These are phyloP conservation scores for Cryphonectria radicalis DNA, from an alignment of 2,329 filamentous ascomycete species.

Conservation along the genomic window DNA sequence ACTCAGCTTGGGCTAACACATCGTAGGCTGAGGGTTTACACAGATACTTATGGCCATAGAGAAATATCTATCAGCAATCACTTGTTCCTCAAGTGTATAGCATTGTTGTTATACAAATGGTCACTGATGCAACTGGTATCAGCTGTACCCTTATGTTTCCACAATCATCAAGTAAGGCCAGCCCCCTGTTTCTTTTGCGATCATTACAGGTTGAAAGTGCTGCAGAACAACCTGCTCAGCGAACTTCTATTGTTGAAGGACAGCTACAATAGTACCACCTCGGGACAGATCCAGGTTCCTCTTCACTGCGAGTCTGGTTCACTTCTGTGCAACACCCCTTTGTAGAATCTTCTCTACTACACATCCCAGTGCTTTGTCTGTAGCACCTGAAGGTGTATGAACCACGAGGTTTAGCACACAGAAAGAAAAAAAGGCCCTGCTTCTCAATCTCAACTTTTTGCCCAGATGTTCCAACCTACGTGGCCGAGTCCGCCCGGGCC, in stretches of 20 bases:
- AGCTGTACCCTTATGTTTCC: not conserved
- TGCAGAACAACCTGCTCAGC: not conserved
- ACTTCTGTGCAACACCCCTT: not conserved
- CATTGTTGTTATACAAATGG: not conserved
- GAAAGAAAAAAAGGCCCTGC: not conserved
- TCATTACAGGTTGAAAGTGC: not conserved
- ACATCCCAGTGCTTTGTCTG: not conserved
- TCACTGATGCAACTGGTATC: not conserved
- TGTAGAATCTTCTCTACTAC: not conserved
- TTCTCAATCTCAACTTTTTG: not conserved
- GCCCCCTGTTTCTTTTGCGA: too few relatives aligned
- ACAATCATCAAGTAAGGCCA: not conserved
- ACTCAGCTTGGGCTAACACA: too few relatives aligned
- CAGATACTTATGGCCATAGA: not conserved
- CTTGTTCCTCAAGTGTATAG: not conserved
- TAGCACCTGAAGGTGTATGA: not conserved
- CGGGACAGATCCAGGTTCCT: not conserved
- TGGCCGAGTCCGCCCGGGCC: not conserved
- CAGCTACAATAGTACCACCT: not conserved
- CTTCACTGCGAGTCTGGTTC: not conserved
- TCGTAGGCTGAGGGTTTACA: too few relatives aligned
- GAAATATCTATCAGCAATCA: not conserved
- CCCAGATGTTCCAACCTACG: not conserved
- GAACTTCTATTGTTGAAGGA: not conserved
- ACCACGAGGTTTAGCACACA: not conserved